Evolutionary conservation across 441 rosid genomes (phyloP).

Genomic region (Lepidium campestre): DNA sequence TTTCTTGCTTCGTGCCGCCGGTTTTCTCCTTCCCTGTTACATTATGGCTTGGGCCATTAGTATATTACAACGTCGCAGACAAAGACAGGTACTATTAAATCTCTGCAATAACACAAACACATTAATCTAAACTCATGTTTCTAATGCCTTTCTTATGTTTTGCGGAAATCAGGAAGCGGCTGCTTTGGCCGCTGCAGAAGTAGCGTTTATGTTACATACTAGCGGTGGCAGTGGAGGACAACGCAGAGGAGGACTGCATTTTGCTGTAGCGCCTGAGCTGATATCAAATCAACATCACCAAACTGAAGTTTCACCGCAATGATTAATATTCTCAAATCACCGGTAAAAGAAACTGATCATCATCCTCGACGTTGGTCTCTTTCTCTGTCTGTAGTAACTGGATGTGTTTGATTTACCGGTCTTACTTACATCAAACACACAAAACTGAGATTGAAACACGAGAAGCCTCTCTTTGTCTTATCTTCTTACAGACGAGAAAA

Average conservation of each 20-base stretch:
- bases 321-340: background rate
- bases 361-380: conserved; percentile 1
- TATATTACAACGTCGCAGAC: conserved; percentile 81
- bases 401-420: conserved; percentile 16
- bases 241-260: conserved; percentile 50
- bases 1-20: conserved; percentile 83
- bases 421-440: background rate
- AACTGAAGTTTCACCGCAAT: conserved; percentile 39
- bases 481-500: conserved; percentile 11
- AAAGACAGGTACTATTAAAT: conserved; percentile 66
- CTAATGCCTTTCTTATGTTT: background rate
- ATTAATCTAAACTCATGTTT: background rate
- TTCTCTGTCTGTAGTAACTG: conserved; percentile 2
- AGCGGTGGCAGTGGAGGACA: conserved; percentile 54
- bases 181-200: conserved; percentile 81
- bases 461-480: conserved; percentile 6
- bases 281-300: conserved; percentile 42
- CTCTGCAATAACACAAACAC: background rate
- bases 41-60: conserved; percentile 99
- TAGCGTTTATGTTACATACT: conserved; percentile 77
- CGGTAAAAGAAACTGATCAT: background rate
- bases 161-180: conserved; percentile 75
- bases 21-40: conserved; percentile 93
- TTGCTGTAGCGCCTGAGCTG: conserved; percentile 52
- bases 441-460: background rate